These are phyloP conservation scores for Venturia asperata DNA, from an alignment of 2,329 filamentous ascomycete species.

Conservation along the genomic window DNA sequence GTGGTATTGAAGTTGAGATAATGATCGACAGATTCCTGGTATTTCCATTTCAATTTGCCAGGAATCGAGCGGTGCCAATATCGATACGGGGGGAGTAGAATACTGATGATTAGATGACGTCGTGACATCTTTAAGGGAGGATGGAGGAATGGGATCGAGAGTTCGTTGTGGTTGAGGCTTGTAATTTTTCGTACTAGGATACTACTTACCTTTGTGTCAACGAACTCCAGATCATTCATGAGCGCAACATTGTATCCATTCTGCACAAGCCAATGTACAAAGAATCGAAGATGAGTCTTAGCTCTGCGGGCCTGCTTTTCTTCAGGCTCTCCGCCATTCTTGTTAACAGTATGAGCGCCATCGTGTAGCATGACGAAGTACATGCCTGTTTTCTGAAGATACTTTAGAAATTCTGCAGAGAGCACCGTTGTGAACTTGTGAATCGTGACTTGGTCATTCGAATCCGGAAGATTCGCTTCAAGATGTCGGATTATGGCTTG, in stretches of 20 bases:
- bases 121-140: too few relatives aligned
- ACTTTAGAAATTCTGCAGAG: conserved; percentile 47
- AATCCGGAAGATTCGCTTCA: conserved; percentile 35
- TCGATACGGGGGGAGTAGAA: conserved; percentile 13
- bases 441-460: conserved; percentile 38
- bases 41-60: neutral
- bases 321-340: neutral
- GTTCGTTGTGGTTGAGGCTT: neutral
- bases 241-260: conserved; percentile 56
- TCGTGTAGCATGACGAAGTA: conserved; percentile 57
- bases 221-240: conserved; percentile 56
- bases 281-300: conserved; percentile 34
- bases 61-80: conserved; percentile 14
- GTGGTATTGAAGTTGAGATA: neutral
- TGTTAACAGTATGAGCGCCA: conserved; percentile 15
- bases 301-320: conserved; percentile 4
- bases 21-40: neutral
- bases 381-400: conserved; percentile 48
- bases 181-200: conserved; percentile 12
- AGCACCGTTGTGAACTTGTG: conserved; percentile 43
- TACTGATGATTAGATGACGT: too few relatives aligned
- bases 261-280: conserved; percentile 50
- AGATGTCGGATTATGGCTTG: conserved; percentile 60
- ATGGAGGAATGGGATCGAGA: neutral
- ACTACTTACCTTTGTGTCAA: conserved; percentile 52